Conservation (phyloP, 148 eudicot genomes). For the Vaccinium vitisidaea region DNA sequence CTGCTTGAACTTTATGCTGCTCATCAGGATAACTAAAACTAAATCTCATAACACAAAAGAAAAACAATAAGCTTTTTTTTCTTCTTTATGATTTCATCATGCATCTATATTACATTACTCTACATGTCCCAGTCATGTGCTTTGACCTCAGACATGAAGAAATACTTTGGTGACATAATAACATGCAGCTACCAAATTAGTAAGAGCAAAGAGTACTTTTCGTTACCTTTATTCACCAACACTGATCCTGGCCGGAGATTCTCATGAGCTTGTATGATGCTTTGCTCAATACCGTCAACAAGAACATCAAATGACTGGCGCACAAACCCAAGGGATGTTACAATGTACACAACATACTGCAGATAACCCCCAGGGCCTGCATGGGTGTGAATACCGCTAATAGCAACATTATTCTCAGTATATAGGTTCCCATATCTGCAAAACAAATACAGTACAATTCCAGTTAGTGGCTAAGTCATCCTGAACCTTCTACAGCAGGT, state of each 20-base stretch:
- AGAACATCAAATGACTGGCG: constrained; percentile 89
- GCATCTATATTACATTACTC: neutral
- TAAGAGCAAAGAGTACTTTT: neutral
- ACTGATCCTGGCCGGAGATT: constrained; percentile 89
- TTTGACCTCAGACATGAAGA: constrained; percentile 11
- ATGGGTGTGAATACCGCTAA: constrained; percentile 96
- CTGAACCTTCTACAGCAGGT: neutral
- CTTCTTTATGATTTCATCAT: neutral
- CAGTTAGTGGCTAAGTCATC: neutral
- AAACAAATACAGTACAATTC: constrained; percentile 1
- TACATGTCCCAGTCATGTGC: neutral
- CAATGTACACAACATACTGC: constrained; percentile 86
- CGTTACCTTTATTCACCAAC: constrained; percentile 73
- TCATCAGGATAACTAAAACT: neutral
- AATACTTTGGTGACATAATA: neutral
- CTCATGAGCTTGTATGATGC: constrained; percentile 79
- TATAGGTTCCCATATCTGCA: constrained; percentile 87
- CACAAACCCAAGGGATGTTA: constrained; percentile 91
- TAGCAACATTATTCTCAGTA: constrained; percentile 87
- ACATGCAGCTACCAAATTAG: neutral
- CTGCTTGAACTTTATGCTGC: neutral
- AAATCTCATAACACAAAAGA: neutral
- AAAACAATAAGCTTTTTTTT: neutral
- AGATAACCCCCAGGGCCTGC: constrained; percentile 99
- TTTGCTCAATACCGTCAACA: constrained; percentile 88